A percentile compares a stretch with the other conserved stretches of the same genome.
Conservation (phyloP, 768 basidiomycete genomes). For the Boletales sp. region DNA sequence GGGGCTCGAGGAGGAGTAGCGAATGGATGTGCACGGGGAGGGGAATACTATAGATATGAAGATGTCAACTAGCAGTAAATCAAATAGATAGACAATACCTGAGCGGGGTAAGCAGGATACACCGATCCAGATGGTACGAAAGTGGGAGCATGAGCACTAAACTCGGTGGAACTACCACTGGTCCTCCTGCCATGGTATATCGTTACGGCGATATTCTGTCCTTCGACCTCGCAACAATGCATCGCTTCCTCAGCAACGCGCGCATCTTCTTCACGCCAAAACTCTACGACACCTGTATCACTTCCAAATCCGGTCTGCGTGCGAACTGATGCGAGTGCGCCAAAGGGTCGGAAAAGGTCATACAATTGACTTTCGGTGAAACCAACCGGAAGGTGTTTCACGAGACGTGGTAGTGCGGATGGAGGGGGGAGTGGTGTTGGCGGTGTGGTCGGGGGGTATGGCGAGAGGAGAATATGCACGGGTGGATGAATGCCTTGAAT, state of each 20-base stretch:
- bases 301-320: slow-evolving; percentile 72
- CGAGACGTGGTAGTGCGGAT: slow-evolving; percentile 70
- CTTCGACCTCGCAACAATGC: slow-evolving; percentile 81
- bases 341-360: slow-evolving; percentile 80
- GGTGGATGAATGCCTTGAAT: slow-evolving; percentile 59
- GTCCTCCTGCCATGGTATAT: slow-evolving; percentile 66
- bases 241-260: slow-evolving; percentile 72
- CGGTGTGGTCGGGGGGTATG: slow-evolving; percentile 77
- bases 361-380: slow-evolving; percentile 74
- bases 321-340: slow-evolving; percentile 76
- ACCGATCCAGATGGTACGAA: slow-evolving; percentile 73
- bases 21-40: slow-evolving; percentile 57
- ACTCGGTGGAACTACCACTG: slow-evolving; percentile 55
- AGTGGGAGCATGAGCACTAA: slow-evolving; percentile 68
- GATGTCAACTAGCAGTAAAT: background rate
- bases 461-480: slow-evolving; percentile 67
- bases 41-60: slow-evolving; percentile 51
- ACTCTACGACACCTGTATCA: slow-evolving; percentile 78
- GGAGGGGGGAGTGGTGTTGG: slow-evolving; percentile 75
- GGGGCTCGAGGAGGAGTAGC: slow-evolving; percentile 35
- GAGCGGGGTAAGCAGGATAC: slow-evolving; percentile 55
- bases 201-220: slow-evolving; percentile 82
- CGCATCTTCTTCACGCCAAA: slow-evolving; percentile 86
- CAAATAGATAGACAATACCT: slow-evolving; percentile 35
- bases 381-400: slow-evolving; percentile 75